Percentiles rank a stretch among this genome's conserved stretches.
phyloP scores from a whole-genome alignment of 805 yeast species.

The Metschnikowia colocasiae region DNA sequence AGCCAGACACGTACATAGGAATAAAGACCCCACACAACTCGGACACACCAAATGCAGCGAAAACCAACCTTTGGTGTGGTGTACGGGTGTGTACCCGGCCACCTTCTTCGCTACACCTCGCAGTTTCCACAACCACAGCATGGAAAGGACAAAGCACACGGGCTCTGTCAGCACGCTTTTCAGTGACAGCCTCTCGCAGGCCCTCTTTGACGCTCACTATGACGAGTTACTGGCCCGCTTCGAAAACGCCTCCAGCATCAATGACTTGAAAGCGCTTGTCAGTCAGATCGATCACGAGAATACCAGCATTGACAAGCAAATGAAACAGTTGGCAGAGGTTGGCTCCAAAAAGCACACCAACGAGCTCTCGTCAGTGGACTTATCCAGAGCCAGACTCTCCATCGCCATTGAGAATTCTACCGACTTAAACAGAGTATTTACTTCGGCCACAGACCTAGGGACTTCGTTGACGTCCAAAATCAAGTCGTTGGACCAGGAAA shows the following conservation, averaged over 20 bases:
- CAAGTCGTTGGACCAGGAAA: conserved; percentile 65
- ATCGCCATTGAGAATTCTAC: conserved; percentile 56
- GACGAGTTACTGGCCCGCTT: conserved; percentile 12
- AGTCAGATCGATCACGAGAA: conserved; percentile 27
- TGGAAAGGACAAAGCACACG: conserved; percentile 1
- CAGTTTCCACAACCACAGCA: conserved; percentile 1
- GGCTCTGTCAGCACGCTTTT: conserved; percentile 12
- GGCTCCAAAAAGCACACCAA: conserved; percentile 32
- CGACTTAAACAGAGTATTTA: conserved; percentile 49
- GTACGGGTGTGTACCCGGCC: not conserved
- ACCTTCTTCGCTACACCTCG: conserved; percentile 3
- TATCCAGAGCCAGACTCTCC: conserved; percentile 60
- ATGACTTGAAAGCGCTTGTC: conserved; percentile 28
- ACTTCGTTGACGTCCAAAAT: conserved; percentile 65
- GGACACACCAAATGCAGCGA: no score
- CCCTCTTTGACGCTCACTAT: conserved; percentile 9
- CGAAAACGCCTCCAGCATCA: conserved; percentile 23
- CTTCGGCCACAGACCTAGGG: conserved; percentile 64
- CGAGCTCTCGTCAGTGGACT: conserved; percentile 49
- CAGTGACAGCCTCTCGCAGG: conserved; percentile 10
- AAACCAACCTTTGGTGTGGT: not conserved
- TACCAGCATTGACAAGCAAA: conserved; percentile 23
- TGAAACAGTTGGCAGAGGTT: conserved; percentile 23
- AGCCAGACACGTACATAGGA: no score
- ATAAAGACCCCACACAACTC: no score